Conservation (phyloP, 805 yeast genomes). For the Brettanomyces anomalus region DNA sequence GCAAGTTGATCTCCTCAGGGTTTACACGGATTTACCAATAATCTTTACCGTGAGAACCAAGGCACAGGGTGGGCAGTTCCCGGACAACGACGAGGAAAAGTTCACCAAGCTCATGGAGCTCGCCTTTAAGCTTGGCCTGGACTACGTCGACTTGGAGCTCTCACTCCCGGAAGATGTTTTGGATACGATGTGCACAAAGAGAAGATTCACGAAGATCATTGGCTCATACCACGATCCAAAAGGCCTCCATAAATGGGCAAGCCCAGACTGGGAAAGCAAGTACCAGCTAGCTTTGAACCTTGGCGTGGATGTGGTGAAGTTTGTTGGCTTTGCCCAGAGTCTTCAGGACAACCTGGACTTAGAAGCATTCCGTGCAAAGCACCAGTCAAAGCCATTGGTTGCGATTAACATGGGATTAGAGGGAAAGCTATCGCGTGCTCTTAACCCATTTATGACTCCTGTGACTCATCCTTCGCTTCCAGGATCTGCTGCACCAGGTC, state of each 20-base stretch:
- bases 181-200: slow-evolving; percentile 40
- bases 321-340: slow-evolving; percentile 66
- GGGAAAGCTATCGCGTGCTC: slow-evolving; percentile 74
- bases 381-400: slow-evolving; percentile 56
- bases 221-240: slow-evolving; percentile 75
- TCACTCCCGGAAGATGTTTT: slow-evolving; percentile 51
- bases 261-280: slow-evolving; percentile 65
- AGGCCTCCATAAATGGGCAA: slow-evolving; percentile 55
- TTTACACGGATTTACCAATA: slow-evolving; percentile 59
- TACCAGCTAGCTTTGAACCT: slow-evolving; percentile 57
- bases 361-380: slow-evolving; percentile 57
- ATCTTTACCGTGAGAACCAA: slow-evolving; percentile 71
- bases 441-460: slow-evolving; percentile 74
- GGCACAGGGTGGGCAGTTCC: slow-evolving; percentile 77
- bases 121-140: slow-evolving; percentile 73
- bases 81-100: slow-evolving; percentile 41
- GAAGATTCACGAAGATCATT: slow-evolving; percentile 60
- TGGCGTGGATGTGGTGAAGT: slow-evolving; percentile 68
- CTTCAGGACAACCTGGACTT: slow-evolving; percentile 62
- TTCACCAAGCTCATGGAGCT: slow-evolving; percentile 44
- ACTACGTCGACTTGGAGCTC: slow-evolving; percentile 73
- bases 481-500: slow-evolving; percentile 72
- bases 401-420: slow-evolving; percentile 72
- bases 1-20: slow-evolving; percentile 65
- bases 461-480: slow-evolving; percentile 68